phyloP scores from a whole-genome alignment of 768 basidiomycete genomes.

The Boletus insuetus region DNA sequence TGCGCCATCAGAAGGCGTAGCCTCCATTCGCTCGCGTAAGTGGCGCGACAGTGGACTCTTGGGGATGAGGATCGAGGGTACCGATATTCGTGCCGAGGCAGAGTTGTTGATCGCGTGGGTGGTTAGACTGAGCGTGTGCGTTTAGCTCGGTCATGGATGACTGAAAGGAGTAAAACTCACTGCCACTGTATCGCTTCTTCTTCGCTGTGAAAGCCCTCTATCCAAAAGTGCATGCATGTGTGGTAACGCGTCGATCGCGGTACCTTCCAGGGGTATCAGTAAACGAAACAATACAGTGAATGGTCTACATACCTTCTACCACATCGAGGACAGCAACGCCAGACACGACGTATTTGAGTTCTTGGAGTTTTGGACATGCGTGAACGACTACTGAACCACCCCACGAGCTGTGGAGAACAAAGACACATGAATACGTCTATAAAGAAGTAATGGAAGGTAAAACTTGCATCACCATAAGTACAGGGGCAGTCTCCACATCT shows the following conservation, averaged over 20 bases:
- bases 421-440: neutral
- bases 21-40: slow-evolving; percentile 24
- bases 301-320: no score
- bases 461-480: slow-evolving; percentile 54
- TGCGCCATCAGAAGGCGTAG: slow-evolving; percentile 67
- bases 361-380: slow-evolving; percentile 63
- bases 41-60: slow-evolving; percentile 35
- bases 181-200: slow-evolving; percentile 96
- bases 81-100: slow-evolving; percentile 82
- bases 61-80: slow-evolving; percentile 73
- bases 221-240: no score
- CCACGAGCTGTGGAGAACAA: slow-evolving; percentile 58
- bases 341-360: no score
- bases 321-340: no score
- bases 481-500: slow-evolving; percentile 58
- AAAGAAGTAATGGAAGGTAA: neutral
- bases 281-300: no score
- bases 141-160: neutral
- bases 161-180: slow-evolving; percentile 47
- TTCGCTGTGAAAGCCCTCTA: slow-evolving; percentile 74
- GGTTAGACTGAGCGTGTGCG: slow-evolving; percentile 48
- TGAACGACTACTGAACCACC: slow-evolving; percentile 87
- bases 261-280: no score
- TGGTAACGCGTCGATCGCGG: no score
- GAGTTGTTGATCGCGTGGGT: slow-evolving; percentile 82